phyloP scores from a whole-genome alignment of 2,329 filamentous ascomycete genomes.

The Xylaria sp. region DNA sequence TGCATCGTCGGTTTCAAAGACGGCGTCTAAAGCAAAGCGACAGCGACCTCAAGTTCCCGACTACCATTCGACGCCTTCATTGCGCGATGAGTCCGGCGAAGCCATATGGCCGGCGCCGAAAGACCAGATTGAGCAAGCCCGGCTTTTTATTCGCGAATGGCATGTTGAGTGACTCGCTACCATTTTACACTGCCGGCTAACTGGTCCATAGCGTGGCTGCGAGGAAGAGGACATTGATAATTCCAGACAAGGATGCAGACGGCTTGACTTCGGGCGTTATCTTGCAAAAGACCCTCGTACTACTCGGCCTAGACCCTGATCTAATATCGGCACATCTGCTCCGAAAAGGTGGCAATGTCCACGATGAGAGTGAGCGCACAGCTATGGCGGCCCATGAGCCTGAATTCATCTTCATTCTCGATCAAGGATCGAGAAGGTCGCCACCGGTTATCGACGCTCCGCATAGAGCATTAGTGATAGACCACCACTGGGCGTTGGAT shows the following conservation, averaged over 20 bases:
- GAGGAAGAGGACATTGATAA: conserved; percentile 64
- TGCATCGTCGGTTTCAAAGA: conserved; percentile 37
- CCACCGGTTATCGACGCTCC: conserved; percentile 62
- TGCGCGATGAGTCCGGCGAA: conserved; percentile 56
- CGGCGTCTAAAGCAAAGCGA: conserved; percentile 42
- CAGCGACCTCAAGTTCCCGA: conserved; percentile 51
- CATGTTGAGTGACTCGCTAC: conserved; percentile 43
- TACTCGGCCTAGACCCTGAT: conserved; percentile 64
- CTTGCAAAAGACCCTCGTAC: conserved; percentile 65
- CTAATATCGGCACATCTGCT: conserved; percentile 68
- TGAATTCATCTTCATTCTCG: conserved; percentile 69
- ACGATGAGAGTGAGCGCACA: conserved; percentile 62
- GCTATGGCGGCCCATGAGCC: conserved; percentile 62
- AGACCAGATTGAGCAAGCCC: conserved; percentile 64
- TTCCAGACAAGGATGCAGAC: conserved; percentile 76
- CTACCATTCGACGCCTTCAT: conserved; percentile 56
- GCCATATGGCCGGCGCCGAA: conserved; percentile 70
- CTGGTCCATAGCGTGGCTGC: conserved; percentile 56
- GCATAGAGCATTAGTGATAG: conserved; percentile 67
- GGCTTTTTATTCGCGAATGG: conserved; percentile 68
- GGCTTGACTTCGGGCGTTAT: conserved; percentile 73
- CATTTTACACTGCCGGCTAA: conserved; percentile 6
- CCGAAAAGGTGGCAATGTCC: conserved; percentile 67
- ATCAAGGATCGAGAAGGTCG: conserved; percentile 69
- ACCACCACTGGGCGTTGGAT: conserved; percentile 68